Base-by-base conservation (phyloP, 768 basidiomycete genomes). In the Termitomyces sp. region DNA sequence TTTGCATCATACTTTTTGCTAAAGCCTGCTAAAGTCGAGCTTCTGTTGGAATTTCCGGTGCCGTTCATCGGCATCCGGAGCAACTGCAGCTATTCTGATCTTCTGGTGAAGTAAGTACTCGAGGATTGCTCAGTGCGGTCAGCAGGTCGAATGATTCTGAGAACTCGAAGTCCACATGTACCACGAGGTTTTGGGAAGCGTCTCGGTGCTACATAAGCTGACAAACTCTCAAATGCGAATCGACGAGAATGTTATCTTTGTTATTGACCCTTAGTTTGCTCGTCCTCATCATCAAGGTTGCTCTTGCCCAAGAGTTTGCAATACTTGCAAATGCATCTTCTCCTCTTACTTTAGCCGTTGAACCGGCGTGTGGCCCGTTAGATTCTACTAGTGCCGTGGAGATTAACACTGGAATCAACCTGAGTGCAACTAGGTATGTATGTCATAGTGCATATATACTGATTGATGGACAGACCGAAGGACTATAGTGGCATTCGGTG, bases 401-500 rank as follows among this genome's bases (percentile, higher is more conserved):
- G 38, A 53, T 53, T 4, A 53, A 53, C 18, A 30, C 52, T 20
- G 52, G 52, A 30, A 53, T 53, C 28, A 26, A 40, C 26, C 52
- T 42, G 12, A 30, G 38, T 42, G 52, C 52, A 13, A 53, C 52
- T 13, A 53, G 52, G 52, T 53, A 53, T 20, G 18, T 14, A 28
- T 28, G 24, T 3, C 26, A 26, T 51, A n/a, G 36, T 38, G 10
- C 18, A n/a, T 38, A 7, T 38, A 16, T 28, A 6, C 18, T 42
- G 20, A 8, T 3, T 10, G n/a, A 36, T 28, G 51, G 24, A 52
- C 9, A 24, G 36, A 52, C 26, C 24, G 4, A 42, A 52, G 52
- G 38, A 53, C 52, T 4, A 40, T 53, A 14, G 52, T 53, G 12
- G 52, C 52, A n/a, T 53, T 53, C 52, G 52, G 52, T 13, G 52